Evolutionary conservation across 2,329 filamentous ascomycete species (phyloP).

Genomic region (Akanthomyces dipterigenus): DNA sequence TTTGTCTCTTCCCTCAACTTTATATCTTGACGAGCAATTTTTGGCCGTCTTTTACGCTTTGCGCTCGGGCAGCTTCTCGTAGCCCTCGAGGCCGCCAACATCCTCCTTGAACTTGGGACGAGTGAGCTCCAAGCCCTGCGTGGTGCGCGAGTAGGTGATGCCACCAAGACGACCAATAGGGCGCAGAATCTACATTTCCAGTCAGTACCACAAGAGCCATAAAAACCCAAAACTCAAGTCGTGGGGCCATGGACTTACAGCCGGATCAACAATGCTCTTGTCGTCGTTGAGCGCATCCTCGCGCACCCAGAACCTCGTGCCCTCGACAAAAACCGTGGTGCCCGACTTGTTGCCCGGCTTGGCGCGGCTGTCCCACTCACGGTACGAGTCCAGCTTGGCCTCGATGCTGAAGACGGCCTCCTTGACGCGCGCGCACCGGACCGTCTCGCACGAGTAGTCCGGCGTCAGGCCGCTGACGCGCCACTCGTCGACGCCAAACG

Average conservation of each 20-base stretch:
- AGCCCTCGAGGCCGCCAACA: conserved; percentile 45
- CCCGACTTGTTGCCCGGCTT: conserved; percentile 68
- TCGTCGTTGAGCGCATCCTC: conserved; percentile 83
- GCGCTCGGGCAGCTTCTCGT: conserved; percentile 40
- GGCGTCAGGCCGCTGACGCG: conserved; percentile 68
- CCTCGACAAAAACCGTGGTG: conserved; percentile 72
- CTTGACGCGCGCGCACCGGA: conserved; percentile 65
- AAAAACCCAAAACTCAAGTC: no score
- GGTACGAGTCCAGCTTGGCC: conserved; percentile 65
- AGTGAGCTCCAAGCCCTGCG: conserved; percentile 64
- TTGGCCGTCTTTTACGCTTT: background rate
- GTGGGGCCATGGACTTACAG: conserved; percentile 35
- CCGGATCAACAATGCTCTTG: conserved; percentile 65
- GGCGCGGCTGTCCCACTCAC: conserved; percentile 68
- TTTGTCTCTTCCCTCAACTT: background rate
- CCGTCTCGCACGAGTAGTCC: conserved; percentile 53
- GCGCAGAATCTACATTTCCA: conserved; percentile 52
- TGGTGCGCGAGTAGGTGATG: conserved; percentile 71
- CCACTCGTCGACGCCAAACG: conserved; percentile 75
- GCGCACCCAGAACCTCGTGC: conserved; percentile 78
- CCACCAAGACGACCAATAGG: conserved; percentile 77
- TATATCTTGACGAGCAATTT: background rate
- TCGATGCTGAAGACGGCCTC: conserved; percentile 83
- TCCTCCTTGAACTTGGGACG: conserved; percentile 52
- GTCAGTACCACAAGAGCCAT: background rate